Base-by-base conservation (phyloP, 1,139 yeast genomes). In the Pichiaceae sp. region DNA sequence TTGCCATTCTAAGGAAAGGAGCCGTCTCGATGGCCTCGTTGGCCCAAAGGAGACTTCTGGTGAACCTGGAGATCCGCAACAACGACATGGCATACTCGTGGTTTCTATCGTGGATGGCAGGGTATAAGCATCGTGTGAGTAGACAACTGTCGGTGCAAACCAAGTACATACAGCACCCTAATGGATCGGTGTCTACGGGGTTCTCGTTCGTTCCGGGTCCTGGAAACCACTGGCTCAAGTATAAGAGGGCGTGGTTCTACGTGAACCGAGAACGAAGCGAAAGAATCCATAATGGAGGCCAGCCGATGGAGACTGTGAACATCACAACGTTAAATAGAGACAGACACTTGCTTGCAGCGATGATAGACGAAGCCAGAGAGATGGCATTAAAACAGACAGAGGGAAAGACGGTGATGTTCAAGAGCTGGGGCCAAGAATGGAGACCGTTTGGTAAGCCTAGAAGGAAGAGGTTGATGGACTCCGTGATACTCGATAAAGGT, bases 361-460 rank as follows among this genome's bases (percentile, higher is more conserved):
- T 91, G 45, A 66, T 91, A 39, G 70, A 69, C 11, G 98, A 91
- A 50, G 97, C 98, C 6, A 87, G 89, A 50, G 62, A 68, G 32
- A 60, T 85, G 63, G 97, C 97, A 0, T 68, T 87, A 56, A 78
- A 76, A 53, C 73, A 82, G 29, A 80, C 84, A 42, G 95, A 87
- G 53, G 98, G 98, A 9, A 89, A 87, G 53, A 91, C 98, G 0
- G 98, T 91, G 8, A 66, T 91, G 5, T 91, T 75, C 59, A 86
- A 96, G 2, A 83, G 96, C 2, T 89, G 93, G 84, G 98, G 97
- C 1, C 96, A 96, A 12, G 99, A 91, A 54, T 91, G 99, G 99
- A 70, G 98, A 49, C 95, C 96, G 3, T 91, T 91, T 64, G 99
- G 99, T 2, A 93, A 83, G 54, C 97, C 99, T 1, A 70, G 96